Conservation (phyloP, 331 rosid species). For the Spiraea crenata region DNA sequence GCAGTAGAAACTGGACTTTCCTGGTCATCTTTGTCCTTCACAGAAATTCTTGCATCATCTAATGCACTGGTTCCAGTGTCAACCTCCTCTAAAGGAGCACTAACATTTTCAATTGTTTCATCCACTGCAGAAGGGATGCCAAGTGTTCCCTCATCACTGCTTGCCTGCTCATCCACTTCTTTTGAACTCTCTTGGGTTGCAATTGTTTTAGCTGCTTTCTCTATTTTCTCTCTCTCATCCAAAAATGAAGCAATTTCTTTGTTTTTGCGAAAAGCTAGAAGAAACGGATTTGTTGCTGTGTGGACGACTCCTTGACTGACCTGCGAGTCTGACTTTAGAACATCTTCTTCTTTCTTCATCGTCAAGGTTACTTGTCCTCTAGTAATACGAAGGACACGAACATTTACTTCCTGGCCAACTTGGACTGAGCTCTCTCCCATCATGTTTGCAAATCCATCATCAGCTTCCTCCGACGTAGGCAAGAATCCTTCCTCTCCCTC, state of each 20-base stretch:
- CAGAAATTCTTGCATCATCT: conserved; percentile 31
- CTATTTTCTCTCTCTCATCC: conserved; percentile 66
- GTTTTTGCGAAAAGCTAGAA: conserved; percentile 83
- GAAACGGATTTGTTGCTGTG: conserved; percentile 82
- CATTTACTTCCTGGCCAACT: conserved; percentile 78
- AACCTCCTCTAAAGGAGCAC: conserved; percentile 28
- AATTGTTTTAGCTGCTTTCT: conserved; percentile 38
- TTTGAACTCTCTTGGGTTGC: conserved; percentile 33
- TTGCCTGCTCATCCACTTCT: conserved; percentile 43
- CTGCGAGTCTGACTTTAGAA: conserved; percentile 33
- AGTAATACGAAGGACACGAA: conserved; percentile 70
- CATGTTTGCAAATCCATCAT: conserved; percentile 65
- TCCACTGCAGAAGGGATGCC: conserved; percentile 33
- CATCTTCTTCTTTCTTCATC: conserved; percentile 85
- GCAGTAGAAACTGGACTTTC: conserved; percentile 32
- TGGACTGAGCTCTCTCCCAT: conserved; percentile 74
- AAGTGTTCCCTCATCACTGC: conserved; percentile 26
- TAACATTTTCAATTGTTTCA: conserved; percentile 32
- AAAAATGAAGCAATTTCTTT: conserved; percentile 79
- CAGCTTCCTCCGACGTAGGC: conserved; percentile 71
- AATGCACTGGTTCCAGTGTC: conserved; percentile 33
- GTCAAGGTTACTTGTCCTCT: conserved; percentile 92
- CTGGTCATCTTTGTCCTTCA: conserved; percentile 25
- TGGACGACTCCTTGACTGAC: conserved; percentile 52
- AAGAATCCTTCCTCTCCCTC: conserved; percentile 98